Evolutionary conservation across 2,329 filamentous ascomycete species (phyloP), one percentile per base, ranked within the genome.

Genomic region (Fusarium beomiforme): DNA sequence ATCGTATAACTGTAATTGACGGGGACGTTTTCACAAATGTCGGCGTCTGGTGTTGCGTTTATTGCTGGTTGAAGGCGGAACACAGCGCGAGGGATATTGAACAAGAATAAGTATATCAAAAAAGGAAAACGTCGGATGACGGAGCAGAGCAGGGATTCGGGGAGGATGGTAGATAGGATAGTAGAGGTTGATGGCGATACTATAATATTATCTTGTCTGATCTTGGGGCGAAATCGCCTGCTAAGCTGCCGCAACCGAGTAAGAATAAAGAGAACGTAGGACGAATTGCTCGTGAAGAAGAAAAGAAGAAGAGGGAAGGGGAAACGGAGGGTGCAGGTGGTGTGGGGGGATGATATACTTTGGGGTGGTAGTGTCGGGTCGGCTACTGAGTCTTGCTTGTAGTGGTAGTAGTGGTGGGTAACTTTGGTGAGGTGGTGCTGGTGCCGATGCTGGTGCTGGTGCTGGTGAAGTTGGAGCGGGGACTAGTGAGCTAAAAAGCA

Each of bases 211-310:
- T 72, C 76, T 69, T 62, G 64, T 62, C 64, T 46, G 59, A 36
- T 67, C 46, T 67, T 65, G 31, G 42, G 64, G 59, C 57, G 75
- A 86, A 85, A 85, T 86, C 86, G 84, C 85, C 88, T 89, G 85
- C 88, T 87, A 76, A 86, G 84, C 84, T 85, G 83, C 86, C 85
- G 83, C 82, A 83, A 85, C 84, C 85, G 81, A 84, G 74, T 73
- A 85, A 86, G 84, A 87, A 87, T 85, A 85, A 84, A 87, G 85
- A 85, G 84, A 87, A 86, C 78, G 84, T 82, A 82, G 83, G 86
- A 89, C 85, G 86, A 86, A 81, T 83, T 71, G 82, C 81, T 89
- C 86, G 86, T 88, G 84, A 85, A 80, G 84, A 79, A 80, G 79
- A 82, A 82, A 66, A 71, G 67, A 73, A 68, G 68, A 80, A 82